Evolutionary conservation across 2,329 filamentous ascomycete species (phyloP).

Genomic region (Cladorrhinum sp.): DNA sequence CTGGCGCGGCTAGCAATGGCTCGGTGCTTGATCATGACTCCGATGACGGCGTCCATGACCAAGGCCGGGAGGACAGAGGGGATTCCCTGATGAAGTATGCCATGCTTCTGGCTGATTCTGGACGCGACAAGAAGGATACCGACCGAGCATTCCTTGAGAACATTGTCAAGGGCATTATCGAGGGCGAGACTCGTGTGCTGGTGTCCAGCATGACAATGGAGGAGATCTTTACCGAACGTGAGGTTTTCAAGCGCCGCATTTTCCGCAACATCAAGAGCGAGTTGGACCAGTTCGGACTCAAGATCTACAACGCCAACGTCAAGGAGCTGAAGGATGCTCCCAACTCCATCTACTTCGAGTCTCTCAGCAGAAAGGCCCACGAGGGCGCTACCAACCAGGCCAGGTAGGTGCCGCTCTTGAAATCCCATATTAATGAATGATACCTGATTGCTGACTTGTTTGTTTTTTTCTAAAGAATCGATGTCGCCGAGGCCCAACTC

Average conservation of each 20-base stretch:
- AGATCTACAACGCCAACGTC: slow-evolving; percentile 70
- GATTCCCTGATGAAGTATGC: slow-evolving; percentile 78
- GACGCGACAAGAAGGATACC: slow-evolving; percentile 39
- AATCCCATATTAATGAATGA: too few species aligned
- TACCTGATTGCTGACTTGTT: too few species aligned
- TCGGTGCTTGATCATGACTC: slow-evolving; percentile 15
- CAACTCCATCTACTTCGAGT: slow-evolving; percentile 78
- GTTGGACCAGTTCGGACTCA: slow-evolving; percentile 74
- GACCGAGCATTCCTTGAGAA: slow-evolving; percentile 66
- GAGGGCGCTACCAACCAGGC: slow-evolving; percentile 83
- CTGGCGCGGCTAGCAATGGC: slow-evolving; percentile 10
- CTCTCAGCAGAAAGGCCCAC: slow-evolving; percentile 77
- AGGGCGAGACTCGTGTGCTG: slow-evolving; percentile 80
- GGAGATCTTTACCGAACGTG: slow-evolving; percentile 55
- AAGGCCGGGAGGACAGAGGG: slow-evolving; percentile 46
- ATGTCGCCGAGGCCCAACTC: slow-evolving; percentile 62
- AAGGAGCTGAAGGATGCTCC: slow-evolving; percentile 84
- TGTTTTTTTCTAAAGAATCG: slow-evolving; percentile 39
- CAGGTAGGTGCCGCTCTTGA: slow-evolving; percentile 27
- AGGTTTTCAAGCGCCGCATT: slow-evolving; percentile 58
- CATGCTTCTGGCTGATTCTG: slow-evolving; percentile 66
- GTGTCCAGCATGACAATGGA: slow-evolving; percentile 92
- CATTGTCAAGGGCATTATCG: slow-evolving; percentile 87
- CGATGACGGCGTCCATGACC: slow-evolving; percentile 29
- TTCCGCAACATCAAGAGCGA: slow-evolving; percentile 75